Percentiles rank a stretch among this genome's conserved stretches.
Conservation (phyloP, 2,329 filamentous ascomycete species). For the Harringtonia lauricola region DNA sequence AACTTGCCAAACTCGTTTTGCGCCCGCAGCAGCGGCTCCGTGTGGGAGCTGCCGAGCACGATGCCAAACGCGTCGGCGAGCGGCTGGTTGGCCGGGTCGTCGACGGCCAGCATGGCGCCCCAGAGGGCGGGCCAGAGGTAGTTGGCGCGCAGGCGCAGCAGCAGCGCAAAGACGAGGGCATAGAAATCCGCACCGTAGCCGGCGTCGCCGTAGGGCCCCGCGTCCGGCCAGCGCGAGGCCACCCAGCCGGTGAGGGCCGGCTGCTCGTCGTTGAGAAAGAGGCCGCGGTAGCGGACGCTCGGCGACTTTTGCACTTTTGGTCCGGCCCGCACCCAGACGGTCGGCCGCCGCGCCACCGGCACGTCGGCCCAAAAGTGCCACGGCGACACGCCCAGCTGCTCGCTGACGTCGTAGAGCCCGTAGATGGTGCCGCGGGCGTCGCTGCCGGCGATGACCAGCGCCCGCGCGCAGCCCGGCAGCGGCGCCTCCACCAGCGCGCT, state of each 20-base stretch:
- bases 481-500: slow-evolving; percentile 48
- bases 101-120: slow-evolving; percentile 61
- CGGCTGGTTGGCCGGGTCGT: slow-evolving; percentile 57
- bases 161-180: slow-evolving; percentile 56
- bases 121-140: slow-evolving; percentile 61
- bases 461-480: slow-evolving; percentile 40
- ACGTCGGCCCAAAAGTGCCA: slow-evolving; percentile 62
- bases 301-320: slow-evolving; percentile 48
- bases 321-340: slow-evolving; percentile 42
- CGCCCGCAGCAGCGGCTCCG: slow-evolving; percentile 57
- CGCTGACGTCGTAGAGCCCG: slow-evolving; percentile 59
- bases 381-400: slow-evolving; percentile 63
- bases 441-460: slow-evolving; percentile 57
- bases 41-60: slow-evolving; percentile 63
- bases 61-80: slow-evolving; percentile 64
- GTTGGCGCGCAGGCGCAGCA: slow-evolving; percentile 59
- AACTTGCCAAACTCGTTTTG: slow-evolving; percentile 44
- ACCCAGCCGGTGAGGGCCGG: slow-evolving; percentile 59
- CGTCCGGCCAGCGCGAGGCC: slow-evolving; percentile 27
- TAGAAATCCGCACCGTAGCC: slow-evolving; percentile 55
- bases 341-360: slow-evolving; percentile 34
- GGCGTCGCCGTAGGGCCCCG: slow-evolving; percentile 32
- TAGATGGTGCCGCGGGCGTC: slow-evolving; percentile 57
- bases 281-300: slow-evolving; percentile 54
- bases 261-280: slow-evolving; percentile 63